These are phyloP conservation scores for Aspergillus steynii DNA, from an alignment of 495 filamentous ascomycete species.

Conservation along the genomic window DNA sequence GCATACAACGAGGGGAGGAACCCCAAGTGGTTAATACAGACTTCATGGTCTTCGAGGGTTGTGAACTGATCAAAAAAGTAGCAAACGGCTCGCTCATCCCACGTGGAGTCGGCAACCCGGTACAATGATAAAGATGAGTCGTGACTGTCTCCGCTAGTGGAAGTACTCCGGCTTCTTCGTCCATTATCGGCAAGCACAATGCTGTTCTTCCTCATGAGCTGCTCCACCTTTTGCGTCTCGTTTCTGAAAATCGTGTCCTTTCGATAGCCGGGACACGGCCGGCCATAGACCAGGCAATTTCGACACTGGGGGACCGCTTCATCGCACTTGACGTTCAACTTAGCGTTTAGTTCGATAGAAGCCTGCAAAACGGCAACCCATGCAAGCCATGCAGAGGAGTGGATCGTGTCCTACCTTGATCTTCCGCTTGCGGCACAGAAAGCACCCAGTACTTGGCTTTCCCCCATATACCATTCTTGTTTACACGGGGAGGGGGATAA, in stretches of 20 bases:
- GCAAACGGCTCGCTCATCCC: conserved; percentile 44
- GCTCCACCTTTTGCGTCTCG: conserved; percentile 37
- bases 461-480: conserved; percentile 48
- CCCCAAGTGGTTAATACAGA: conserved; percentile 33
- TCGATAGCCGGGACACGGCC: conserved; percentile 46
- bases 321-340: conserved; percentile 36
- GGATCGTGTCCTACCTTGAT: conserved; percentile 42
- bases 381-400: conserved; percentile 7
- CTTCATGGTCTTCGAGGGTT: conserved; percentile 21
- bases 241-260: conserved; percentile 42
- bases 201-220: conserved; percentile 28
- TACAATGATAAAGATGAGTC: conserved; percentile 18
- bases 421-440: conserved; percentile 49
- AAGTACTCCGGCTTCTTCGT: conserved; percentile 3
- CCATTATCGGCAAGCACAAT: conserved; percentile 6
- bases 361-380: conserved; percentile 2
- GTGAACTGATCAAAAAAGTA: conserved; percentile 50
- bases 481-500: neutral
- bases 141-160: conserved; percentile 1
- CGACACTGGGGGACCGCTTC: conserved; percentile 43
- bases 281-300: conserved; percentile 43
- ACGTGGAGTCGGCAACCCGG: conserved; percentile 33
- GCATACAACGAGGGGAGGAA: conserved; percentile 41
- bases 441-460: conserved; percentile 48
- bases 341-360: conserved; percentile 13